Base-by-base conservation (phyloP, 768 basidiomycete species). In the Termitomyces titanicus region DNA sequence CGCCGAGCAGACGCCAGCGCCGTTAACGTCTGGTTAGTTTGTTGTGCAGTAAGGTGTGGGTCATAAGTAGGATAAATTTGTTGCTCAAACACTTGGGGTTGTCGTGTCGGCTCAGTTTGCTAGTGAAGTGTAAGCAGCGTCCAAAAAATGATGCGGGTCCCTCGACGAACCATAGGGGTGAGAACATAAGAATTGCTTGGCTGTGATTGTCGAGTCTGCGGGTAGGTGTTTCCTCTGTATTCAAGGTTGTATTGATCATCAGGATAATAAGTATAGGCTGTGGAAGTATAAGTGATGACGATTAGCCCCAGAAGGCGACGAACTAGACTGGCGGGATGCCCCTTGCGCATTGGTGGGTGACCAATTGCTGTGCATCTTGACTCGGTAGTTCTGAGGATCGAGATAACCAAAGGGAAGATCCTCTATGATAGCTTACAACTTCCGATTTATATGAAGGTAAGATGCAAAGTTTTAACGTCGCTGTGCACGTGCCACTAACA, bases 1-100 rank as follows among this genome's bases (percentile, higher is more conserved):
- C 60, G 58, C 37, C 63, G 59, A 35, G 58, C 64, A 31, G 58
- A 58, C 15, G 60, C 60, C 29, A 65, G 45, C 4, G 62, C 64
- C 24, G 62, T 58, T 17, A 65, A 54, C 8, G 64, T 61, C 53
- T 61, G 60, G 51, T 65, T 58, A 6, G 64, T 65, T 51, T 61
- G 62, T n/a, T 65, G 62, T 7, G 51, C 64, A 18, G 54, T 63
- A 34, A 56, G 43, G 31, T 54, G 62, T 25, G 62, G 64, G 45
- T 63, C 58, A 38, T 49, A 54, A 37, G 50, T 37, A 15, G 51
- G 46, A 40, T 60, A 48, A 5, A 34, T 33, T 31, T 58, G 61
- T 44, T 56, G 42, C 29, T 38, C 31, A 39, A 52, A 22, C 31
- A 33, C 27, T 53, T 49, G 54, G 5, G 47, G 25, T 37, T 52